phyloP scores from a whole-genome alignment of 768 basidiomycete species.

The Harrya chromipes region DNA sequence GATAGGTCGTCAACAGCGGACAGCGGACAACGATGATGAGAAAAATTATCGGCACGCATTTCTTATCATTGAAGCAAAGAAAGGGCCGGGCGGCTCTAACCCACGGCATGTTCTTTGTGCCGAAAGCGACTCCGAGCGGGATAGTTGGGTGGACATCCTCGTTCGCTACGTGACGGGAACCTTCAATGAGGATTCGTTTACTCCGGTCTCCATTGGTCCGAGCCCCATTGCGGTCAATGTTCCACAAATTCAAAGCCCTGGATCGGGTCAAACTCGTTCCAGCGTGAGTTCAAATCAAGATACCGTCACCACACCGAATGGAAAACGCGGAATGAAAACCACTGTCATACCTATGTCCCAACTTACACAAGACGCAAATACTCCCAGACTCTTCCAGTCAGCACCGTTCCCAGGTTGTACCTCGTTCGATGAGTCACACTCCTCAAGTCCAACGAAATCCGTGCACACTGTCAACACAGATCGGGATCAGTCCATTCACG shows the following conservation, averaged over 20 bases:
- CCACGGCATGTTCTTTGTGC: conserved; percentile 93
- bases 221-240: conserved; percentile 24
- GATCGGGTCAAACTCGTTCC: conserved; percentile 48
- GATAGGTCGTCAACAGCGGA: conserved; percentile 90
- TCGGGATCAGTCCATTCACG: conserved; percentile 19
- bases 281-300: conserved; percentile 50
- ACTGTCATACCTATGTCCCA: conserved; percentile 55
- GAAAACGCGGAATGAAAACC: conserved; percentile 40
- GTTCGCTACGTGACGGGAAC: conserved; percentile 81
- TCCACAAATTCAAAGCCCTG: conserved; percentile 24
- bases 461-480: conserved; percentile 42
- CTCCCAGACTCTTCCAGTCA: conserved; percentile 59
- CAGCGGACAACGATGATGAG: conserved; percentile 66
- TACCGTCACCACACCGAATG: conserved; percentile 17
- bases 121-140: conserved; percentile 90
- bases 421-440: conserved; percentile 27
- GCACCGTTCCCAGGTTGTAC: conserved; percentile 29
- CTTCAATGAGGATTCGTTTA: conserved; percentile 69
- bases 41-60: conserved; percentile 97
- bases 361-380: conserved; percentile 50
- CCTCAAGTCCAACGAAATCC: conserved; percentile 57
- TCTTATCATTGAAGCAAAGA: conserved; percentile 89
- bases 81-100: conserved; percentile 62
- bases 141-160: conserved; percentile 92
- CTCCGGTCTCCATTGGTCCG: conserved; percentile 39